A percentile compares a stretch with the other conserved stretches of the same genome.
Evolutionary conservation across 2,329 filamentous ascomycete genomes (phyloP).

Genomic region (Dendrostoma leiphaemia): DNA sequence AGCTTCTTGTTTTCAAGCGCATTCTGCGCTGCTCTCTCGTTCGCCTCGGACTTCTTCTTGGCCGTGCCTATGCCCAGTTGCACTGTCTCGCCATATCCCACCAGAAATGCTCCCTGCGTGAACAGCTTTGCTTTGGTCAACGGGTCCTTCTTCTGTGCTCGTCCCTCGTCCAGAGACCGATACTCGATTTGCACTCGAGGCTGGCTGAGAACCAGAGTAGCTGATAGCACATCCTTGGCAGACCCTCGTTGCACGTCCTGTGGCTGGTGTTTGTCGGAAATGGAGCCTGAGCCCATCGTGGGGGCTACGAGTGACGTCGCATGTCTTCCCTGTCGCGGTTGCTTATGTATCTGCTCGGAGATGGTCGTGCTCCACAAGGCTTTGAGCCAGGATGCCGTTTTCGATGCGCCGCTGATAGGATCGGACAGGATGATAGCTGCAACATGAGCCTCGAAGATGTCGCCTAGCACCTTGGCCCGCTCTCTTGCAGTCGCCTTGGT

Average conservation of each 20-base stretch:
- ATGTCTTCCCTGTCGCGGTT: constrained; percentile 13
- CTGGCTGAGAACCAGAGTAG: constrained; percentile 2
- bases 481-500: constrained; percentile 46
- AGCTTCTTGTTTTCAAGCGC: constrained; percentile 67
- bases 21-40: constrained; percentile 60
- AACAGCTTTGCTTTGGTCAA: constrained; percentile 55
- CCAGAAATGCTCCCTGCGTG: constrained; percentile 62
- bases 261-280: constrained; percentile 7
- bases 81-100: constrained; percentile 65
- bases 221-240: constrained; percentile 50
- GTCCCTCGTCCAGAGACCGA: constrained; percentile 28
- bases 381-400: constrained; percentile 69
- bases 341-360: constrained; percentile 46
- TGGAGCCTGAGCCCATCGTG: constrained; percentile 6
- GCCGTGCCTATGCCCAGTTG: constrained; percentile 63
- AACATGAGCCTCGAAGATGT: constrained; percentile 89
- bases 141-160: constrained; percentile 50
- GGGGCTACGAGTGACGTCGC: constrained; percentile 9
- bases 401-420: constrained; percentile 57
- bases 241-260: constrained; percentile 9
- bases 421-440: constrained; percentile 74
- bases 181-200: constrained; percentile 16
- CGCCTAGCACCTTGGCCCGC: constrained; percentile 72
- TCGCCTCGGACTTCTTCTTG: constrained; percentile 67
- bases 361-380: constrained; percentile 70